Base-by-base conservation (phyloP, 495 filamentous ascomycete genomes). In the Penicillium ochrochloron region DNA sequence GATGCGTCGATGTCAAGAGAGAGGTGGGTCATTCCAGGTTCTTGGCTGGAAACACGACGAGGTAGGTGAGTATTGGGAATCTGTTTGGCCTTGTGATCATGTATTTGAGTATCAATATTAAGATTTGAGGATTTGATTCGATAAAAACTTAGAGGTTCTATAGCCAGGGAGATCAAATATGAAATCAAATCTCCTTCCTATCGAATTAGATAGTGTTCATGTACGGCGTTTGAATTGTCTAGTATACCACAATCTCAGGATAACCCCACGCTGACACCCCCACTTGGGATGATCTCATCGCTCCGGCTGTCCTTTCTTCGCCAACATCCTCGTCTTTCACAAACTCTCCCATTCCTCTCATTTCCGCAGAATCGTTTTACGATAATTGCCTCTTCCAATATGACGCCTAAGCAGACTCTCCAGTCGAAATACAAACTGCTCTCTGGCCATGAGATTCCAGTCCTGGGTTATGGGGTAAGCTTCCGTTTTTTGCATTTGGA, bases 361-460 rank as follows among this genome's bases (percentile, higher is more conserved):
- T 23, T 8, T 59, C 29, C 6, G 23, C 1, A 15, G 19, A n/a
- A 39, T 37, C 2, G 5, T 6, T 12, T 17, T 37, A 6, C 21
- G 2, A 52, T 39, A 21, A 3, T 5, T 10, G 0, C 23, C 1
- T 21, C n/a, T 14, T 59, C 21, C 58, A 78, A 60, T 15, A 80
- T 78, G 76, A 39, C 70, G 10, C 35, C 65, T 23, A 68, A 73
- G 8, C 64, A 70, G 57, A 68, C 64, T 31, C 71, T 75, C 10
- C 72, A 65, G 23, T 74, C 76, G 2, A 77, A 70, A n/a, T 71
- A 76, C 53, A 68, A 60, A 19, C 78, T 94, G 73, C 88, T 86
- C 62, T 94, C 91, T 51, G 92, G 92, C 54, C 87, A 90, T 75
- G 86, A 92, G 55, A 93, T 96, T 44, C 92, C 92, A 0, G 71